Evolutionary conservation across 2,329 filamentous ascomycete species (phyloP), one percentile per base, ranked within the genome.

Genomic region (Coniochaeta sp.): DNA sequence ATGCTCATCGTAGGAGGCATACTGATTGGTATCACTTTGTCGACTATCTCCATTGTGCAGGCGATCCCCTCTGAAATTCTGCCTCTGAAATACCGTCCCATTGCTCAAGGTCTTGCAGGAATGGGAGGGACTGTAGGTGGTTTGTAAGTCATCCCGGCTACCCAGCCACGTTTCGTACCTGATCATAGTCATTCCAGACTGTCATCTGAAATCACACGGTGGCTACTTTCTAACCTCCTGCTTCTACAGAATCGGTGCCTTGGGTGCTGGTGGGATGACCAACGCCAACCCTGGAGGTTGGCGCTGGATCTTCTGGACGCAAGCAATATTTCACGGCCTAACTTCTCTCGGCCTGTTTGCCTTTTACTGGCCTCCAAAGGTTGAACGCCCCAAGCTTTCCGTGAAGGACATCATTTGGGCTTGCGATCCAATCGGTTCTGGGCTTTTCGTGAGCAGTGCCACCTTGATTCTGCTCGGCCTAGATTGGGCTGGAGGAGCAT

Each of bases 291-390:
- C 67, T 1, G 65, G 61, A 1, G 78, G 78, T 18, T 82, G 78
- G 78, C 68, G 78, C 1, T 71, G 73, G 56, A 81, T 82, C 56
- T 82, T 79, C 59, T 82, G 78, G 78, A 78, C 81, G 13, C 78
- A 81, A 61, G 77, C 77, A 1, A 76, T 67, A 6, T 74, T 81
- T 53, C 77, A 80, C 54, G 68, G 70, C 8, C 62, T 70, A 13
- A 77, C 75, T 0, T 67, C 70, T 2, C 31, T 77, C 0, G 76
- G 77, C 3, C 61, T 81, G 28, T 59, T 79, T 30, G 55, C 70
- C 24, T 72, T 76, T 61, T 73, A 78, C 66, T 70, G 70, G 67
- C 72, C 72, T 24, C 67, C 69, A 3, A 71, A 70, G 55, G 55
- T 56, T 6, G 66, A 71, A 47, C 67, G 65, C 22, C 63, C 67